phyloP scores from a whole-genome alignment of 805 yeast genomes.

The Danielia reshetovae region DNA sequence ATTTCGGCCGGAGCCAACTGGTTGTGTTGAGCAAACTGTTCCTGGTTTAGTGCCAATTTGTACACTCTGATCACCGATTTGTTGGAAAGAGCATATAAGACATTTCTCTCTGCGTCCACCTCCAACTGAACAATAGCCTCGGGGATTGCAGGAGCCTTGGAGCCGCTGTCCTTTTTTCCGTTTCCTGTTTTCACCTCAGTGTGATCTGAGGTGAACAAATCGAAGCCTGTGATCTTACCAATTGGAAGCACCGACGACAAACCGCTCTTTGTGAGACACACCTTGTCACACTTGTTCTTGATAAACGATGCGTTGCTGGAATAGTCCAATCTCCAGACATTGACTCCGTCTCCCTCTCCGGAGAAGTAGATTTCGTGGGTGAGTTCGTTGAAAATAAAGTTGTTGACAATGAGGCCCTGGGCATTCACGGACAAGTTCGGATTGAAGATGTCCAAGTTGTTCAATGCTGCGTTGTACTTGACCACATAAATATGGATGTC shows the following conservation, averaged over 20 bases:
- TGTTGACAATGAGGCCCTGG: conserved; percentile 70
- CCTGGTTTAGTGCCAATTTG: conserved; percentile 46
- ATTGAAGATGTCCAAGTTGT: conserved; percentile 65
- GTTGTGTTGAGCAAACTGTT: conserved; percentile 32
- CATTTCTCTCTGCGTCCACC: conserved; percentile 72
- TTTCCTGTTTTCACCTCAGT: conserved; percentile 6
- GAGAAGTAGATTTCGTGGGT: conserved; percentile 82
- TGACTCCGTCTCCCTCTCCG: conserved; percentile 71
- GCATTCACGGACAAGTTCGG: conserved; percentile 79
- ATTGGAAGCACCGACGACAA: conserved; percentile 36
- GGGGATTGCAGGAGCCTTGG: conserved; percentile 23
- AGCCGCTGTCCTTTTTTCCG: not conserved
- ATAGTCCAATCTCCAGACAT: conserved; percentile 86
- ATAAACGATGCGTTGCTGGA: conserved; percentile 84
- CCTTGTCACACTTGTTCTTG: conserved; percentile 74
- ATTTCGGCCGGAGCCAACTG: conserved; percentile 44
- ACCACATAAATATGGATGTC: conserved; percentile 77
- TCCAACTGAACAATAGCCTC: conserved; percentile 63
- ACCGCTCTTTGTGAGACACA: conserved; percentile 72
- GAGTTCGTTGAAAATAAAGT: conserved; percentile 52
- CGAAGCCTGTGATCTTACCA: conserved; percentile 31
- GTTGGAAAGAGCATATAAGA: conserved; percentile 78
- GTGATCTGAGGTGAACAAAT: conserved; percentile 23
- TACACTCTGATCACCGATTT: conserved; percentile 80
- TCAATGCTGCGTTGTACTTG: conserved; percentile 42